Base-by-base conservation (phyloP, 2,329 filamentous ascomycete species). In the Alternaria consortialis region DNA sequence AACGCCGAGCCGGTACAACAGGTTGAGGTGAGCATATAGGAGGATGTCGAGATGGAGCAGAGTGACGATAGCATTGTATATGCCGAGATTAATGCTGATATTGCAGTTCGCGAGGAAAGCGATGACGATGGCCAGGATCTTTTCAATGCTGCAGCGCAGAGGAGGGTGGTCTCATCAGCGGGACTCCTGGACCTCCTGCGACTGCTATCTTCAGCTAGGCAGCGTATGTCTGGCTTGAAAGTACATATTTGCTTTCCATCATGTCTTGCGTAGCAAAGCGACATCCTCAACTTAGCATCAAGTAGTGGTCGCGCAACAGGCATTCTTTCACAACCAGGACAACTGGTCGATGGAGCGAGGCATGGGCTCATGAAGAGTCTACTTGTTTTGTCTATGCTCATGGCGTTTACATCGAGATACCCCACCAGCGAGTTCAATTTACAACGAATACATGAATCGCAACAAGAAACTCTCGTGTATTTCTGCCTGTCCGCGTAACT, bases 141-240 rank as follows among this genome's bases (percentile, higher is more conserved):
- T 9, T 34, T 48, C 31, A 15, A 48, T 23, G 25, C 13, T 5
- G 42, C 13, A 15, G 23, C 6, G 42, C 13, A 15, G 44, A 32
- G 27, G 23, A 39, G 23, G n/a, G 40, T 11, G 34, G 23, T 17
- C 36, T 29, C 3, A 8, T 40, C 27, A 37, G 34, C 15, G 25
- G 17, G 6, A 52, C 50, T 37, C 36, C 50, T 20, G 34, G 34
- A 9, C 25, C 50, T 13, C 34, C 34, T 7, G 50, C 34, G 1
- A 8, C 36, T 52, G 50, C 34, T 9, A 40, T 52, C 34, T 40
- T 52, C 23, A 31, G 34, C 36, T 52, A 52, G 36, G 36, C 46
- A 25, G 20, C 20, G 13, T 37, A 15, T 25, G 32, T 27, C 46
- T 25, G 15, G 8, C 12, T 32, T 23, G 31, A 25, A 36, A 5